Base-by-base conservation (phyloP, 148 eudicot genomes). In the Rhododendron griersonianum region DNA sequence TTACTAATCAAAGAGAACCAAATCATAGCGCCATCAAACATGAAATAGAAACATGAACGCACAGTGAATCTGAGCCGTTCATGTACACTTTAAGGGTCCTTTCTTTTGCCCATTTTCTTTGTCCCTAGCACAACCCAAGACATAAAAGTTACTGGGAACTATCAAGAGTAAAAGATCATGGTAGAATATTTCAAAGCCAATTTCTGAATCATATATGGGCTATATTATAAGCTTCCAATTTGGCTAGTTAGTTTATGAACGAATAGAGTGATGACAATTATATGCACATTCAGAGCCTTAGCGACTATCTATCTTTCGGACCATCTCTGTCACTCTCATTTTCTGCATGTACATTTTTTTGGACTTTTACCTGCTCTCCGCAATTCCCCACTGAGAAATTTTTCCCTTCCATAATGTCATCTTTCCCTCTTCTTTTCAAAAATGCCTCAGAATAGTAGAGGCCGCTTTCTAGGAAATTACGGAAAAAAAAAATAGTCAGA, bases 301-400 rank as follows among this genome's bases (percentile, higher is more conserved):
- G 37, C 79, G 9, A 47, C 33, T 30, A 41, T 45, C 76, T 61
- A 82, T 39, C 30, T 82, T 84, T 73, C 18, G 5, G 30, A 47
- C 47, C 80, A 71, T 30, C 55, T 19, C 6, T 2, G 57, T 84
- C 39, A 73, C 33, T 77, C 80, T 71, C 63, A 84, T 18, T 48
- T 71, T 73, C 65, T 5, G 80, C 73, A 71, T 84, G 45, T 84
- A 84, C 79, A 84, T 11, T 47, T 84, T 41, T 11, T 83, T 7
- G 33, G 75, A 63, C 69, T 63, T 23, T 41, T n/a, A 28, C 63
- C 61, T 50, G 74, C 55, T 84, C 69, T 25, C 76, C 3, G 13
- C 50, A 37, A n/a, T 39, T 61, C 51, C 71, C 23, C 75, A 23
- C 47, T 53, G 6, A 80, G 63, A 81, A 81, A 18, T 81, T 11